Percentiles rank a stretch among this genome's conserved stretches.
phyloP scores from a whole-genome alignment of 257 asterid species.

The Solanum chmielewskii region DNA sequence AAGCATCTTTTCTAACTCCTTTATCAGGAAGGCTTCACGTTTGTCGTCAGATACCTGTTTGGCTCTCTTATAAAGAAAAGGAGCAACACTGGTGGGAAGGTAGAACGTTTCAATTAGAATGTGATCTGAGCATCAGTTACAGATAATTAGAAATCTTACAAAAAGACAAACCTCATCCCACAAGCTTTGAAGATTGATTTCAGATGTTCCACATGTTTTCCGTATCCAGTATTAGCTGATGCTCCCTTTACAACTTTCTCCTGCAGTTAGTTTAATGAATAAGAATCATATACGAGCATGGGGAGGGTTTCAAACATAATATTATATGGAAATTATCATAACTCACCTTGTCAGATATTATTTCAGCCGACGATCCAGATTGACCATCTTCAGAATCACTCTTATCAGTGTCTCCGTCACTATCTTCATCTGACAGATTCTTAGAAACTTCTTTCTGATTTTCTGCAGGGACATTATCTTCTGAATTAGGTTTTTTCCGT shows the following conservation, averaged over 20 bases:
- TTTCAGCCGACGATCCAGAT: slow-evolving; percentile 37
- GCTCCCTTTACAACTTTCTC: slow-evolving; percentile 26
- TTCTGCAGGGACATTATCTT: slow-evolving; percentile 27
- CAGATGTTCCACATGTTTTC: slow-evolving; percentile 73
- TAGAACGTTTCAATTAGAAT: not conserved
- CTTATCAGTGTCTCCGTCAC: slow-evolving; percentile 33
- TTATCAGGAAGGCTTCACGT: slow-evolving; percentile 60
- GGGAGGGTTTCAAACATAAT: not conserved
- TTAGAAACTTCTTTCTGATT: slow-evolving; percentile 38
- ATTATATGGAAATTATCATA: not conserved
- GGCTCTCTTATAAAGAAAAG: slow-evolving; percentile 73
- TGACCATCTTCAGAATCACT: slow-evolving; percentile 52
- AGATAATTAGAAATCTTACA: not conserved
- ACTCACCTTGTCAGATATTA: slow-evolving; percentile 41
- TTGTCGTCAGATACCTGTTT: slow-evolving; percentile 69
- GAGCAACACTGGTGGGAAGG: slow-evolving; percentile 48
- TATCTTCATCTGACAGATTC: slow-evolving; percentile 36
- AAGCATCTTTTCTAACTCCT: slow-evolving; percentile 77
- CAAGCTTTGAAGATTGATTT: slow-evolving; percentile 87
- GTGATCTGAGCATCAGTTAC: not conserved
- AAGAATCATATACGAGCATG: not conserved
- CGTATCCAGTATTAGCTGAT: slow-evolving; percentile 41
- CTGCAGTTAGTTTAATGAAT: slow-evolving; percentile 30
- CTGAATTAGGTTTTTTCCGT: slow-evolving; percentile 40
- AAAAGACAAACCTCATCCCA: slow-evolving; percentile 72